These are phyloP conservation scores for Aspergillus sparsus DNA, from an alignment of 495 filamentous ascomycete genomes.

Conservation along the genomic window DNA sequence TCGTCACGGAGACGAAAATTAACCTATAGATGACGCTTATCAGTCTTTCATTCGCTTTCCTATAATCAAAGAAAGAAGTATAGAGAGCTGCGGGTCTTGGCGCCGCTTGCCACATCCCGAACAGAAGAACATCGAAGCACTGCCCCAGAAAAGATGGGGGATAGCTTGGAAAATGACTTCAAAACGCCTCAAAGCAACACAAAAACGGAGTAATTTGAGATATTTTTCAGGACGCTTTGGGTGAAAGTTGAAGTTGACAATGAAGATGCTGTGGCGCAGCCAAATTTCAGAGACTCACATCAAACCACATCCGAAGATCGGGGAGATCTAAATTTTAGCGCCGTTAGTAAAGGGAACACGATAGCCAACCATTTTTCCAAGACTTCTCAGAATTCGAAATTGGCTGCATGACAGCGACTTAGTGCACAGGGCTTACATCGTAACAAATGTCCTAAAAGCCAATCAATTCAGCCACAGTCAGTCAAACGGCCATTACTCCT, in stretches of 20 bases:
- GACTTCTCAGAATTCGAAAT: slow-evolving; percentile 33
- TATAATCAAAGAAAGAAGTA: not conserved
- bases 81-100: slow-evolving; percentile 3
- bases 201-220: slow-evolving; percentile 7
- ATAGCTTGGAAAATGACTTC: not conserved
- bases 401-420: slow-evolving; percentile 38
- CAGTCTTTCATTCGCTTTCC: slow-evolving; percentile 14
- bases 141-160: slow-evolving; percentile 4
- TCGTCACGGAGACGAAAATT: slow-evolving; percentile 82
- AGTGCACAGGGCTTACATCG: slow-evolving; percentile 41
- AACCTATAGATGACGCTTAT: slow-evolving; percentile 42
- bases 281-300: slow-evolving; percentile 36
- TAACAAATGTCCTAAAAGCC: slow-evolving; percentile 52
- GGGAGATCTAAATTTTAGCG: slow-evolving; percentile 50
- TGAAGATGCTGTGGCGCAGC: slow-evolving; percentile 34
- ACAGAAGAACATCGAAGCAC: slow-evolving; percentile 3
- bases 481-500: slow-evolving; percentile 26
- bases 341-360: slow-evolving; percentile 40
- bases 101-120: slow-evolving; percentile 7
- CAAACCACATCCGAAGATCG: slow-evolving; percentile 49
- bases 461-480: slow-evolving; percentile 51
- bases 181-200: slow-evolving; percentile 12
- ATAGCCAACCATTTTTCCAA: slow-evolving; percentile 47
- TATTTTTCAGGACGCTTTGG: slow-evolving; percentile 19
- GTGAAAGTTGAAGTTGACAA: slow-evolving; percentile 15